phyloP scores from a whole-genome alignment of 805 yeast species.

The Zygoascus ofunaensis region DNA sequence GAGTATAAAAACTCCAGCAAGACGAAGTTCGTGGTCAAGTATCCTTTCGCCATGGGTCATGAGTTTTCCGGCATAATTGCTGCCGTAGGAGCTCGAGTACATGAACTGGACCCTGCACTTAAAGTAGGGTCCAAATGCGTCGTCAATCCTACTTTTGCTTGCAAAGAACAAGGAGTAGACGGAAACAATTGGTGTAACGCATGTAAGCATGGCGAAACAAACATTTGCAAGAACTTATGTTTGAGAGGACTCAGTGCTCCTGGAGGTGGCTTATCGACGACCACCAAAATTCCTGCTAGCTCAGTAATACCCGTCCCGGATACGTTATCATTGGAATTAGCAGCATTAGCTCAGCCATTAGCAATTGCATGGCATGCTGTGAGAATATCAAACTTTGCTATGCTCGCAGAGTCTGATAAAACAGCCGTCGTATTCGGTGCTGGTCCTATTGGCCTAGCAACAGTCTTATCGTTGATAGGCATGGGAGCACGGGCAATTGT shows the following conservation, averaged over 20 bases:
- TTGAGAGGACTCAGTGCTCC: conserved; percentile 48
- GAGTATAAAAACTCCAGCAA: conserved; percentile 24
- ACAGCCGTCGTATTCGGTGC: conserved; percentile 44
- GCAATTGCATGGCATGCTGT: conserved; percentile 56
- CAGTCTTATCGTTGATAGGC: conserved; percentile 43
- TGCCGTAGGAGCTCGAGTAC: conserved; percentile 40
- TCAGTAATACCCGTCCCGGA: conserved; percentile 37
- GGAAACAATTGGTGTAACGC: conserved; percentile 34
- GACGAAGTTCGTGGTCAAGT: conserved; percentile 32
- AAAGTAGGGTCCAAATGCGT: conserved; percentile 51
- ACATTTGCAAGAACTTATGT: conserved; percentile 35
- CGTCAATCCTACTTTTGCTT: conserved; percentile 54
- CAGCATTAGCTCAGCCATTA: conserved; percentile 50
- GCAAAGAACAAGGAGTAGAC: conserved; percentile 27
- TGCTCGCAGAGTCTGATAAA: conserved; percentile 29
- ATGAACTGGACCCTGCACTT: conserved; percentile 26
- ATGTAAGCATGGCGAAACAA: conserved; percentile 43
- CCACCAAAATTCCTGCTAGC: conserved; percentile 34
- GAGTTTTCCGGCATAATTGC: conserved; percentile 42
- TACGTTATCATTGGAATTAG: conserved; percentile 34
- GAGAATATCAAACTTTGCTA: conserved; percentile 29
- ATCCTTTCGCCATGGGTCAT: conserved; percentile 47
- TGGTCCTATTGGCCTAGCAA: conserved; percentile 47
- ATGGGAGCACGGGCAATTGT: conserved; percentile 36
- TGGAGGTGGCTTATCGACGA: conserved; percentile 49